Evolutionary conservation across 106 monocot species (phyloP).

Genomic region (Narthecium ossifragum): DNA sequence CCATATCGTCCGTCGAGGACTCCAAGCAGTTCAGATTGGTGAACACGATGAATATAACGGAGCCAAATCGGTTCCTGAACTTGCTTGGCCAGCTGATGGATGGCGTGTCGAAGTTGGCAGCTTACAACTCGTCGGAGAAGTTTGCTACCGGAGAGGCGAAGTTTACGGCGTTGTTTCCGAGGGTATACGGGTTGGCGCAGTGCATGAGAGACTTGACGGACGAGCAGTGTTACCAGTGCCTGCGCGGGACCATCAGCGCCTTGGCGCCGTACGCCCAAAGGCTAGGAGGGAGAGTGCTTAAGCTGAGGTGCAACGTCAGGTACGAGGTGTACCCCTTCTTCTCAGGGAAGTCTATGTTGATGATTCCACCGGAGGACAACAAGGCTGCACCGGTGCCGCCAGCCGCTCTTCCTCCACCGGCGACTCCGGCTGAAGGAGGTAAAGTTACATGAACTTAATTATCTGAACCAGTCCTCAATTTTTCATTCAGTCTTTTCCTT

Average conservation of each 20-base stretch:
- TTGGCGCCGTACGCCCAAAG: constrained; percentile 1
- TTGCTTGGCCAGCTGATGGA: constrained; percentile 1
- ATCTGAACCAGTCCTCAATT: no score
- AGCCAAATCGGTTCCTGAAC: constrained; percentile 3
- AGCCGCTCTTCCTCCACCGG: not conserved
- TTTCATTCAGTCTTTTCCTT: no score
- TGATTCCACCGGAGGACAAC: not conserved
- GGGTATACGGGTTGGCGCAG: constrained; percentile 27
- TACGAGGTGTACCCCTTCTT: constrained; percentile 21
- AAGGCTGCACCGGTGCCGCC: constrained; percentile 1
- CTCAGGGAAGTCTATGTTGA: constrained; percentile 1
- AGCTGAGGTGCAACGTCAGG: constrained; percentile 26
- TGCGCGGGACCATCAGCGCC: not conserved
- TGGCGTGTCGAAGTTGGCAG: not conserved
- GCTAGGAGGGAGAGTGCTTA: constrained; percentile 18
- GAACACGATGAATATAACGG: not conserved
- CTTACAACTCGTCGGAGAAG: not conserved
- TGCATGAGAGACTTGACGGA: constrained; percentile 23
- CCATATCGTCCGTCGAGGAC: not conserved
- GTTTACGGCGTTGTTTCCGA: not conserved
- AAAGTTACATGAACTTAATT: no score
- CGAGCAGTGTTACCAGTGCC: constrained; percentile 18
- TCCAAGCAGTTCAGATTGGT: not conserved
- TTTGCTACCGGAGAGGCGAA: constrained; percentile 11
- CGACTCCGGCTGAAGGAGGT: not conserved